Conservation (phyloP, 352 stramenopile species). For the Chrysophaeum taylorii region DNA sequence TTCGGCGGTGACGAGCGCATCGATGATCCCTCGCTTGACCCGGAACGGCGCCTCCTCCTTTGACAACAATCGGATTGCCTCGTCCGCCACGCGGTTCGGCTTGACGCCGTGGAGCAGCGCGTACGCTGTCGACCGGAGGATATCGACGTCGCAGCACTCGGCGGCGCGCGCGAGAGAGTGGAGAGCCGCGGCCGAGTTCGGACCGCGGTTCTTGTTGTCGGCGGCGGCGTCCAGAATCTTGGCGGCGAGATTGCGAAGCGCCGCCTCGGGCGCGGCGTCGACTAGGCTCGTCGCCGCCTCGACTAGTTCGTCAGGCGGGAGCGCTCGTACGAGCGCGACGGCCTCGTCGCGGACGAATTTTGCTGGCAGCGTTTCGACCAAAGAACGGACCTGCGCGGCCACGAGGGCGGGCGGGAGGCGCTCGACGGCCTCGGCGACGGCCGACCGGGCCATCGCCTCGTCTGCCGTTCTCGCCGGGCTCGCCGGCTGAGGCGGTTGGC, state of each 20-base stretch:
- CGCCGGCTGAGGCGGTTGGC: no score
- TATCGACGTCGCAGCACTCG: not conserved
- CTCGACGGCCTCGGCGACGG: not conserved
- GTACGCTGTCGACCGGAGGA: not conserved
- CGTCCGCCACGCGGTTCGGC: not conserved
- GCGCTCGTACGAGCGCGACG: not conserved
- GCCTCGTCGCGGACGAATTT: constrained; percentile 3
- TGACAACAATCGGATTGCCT: no score
- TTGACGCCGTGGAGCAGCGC: not conserved
- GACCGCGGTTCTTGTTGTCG: not conserved
- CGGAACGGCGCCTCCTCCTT: no score
- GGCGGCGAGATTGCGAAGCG: not conserved
- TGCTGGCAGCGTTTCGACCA: not conserved
- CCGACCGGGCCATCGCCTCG: no score
- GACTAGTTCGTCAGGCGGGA: not conserved
- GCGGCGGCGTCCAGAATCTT: not conserved
- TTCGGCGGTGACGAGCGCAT: no score
- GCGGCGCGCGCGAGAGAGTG: not conserved
- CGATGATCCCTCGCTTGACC: no score
- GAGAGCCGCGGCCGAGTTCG: not conserved
- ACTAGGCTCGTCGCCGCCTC: not conserved
- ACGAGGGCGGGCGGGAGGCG: constrained; percentile 1
- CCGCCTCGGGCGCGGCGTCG: not conserved
- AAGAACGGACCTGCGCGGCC: not conserved
- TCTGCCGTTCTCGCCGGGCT: no score